These are phyloP conservation scores for Mentha longifolia DNA, from an alignment of 257 asterid genomes.

Conservation along the genomic window DNA sequence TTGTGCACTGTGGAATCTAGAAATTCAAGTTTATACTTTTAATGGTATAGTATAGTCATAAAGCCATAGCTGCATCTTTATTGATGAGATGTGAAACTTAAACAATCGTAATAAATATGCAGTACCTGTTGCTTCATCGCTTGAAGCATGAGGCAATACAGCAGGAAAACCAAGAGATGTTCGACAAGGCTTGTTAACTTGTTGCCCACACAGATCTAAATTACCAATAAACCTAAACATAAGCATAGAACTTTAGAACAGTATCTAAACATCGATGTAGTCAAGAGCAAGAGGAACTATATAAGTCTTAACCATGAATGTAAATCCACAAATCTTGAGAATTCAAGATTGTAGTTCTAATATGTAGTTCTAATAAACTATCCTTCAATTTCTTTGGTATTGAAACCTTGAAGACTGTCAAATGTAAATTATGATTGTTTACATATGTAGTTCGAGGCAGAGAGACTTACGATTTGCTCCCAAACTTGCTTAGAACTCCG, in stretches of 20 bases:
- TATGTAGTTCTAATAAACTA: neutral
- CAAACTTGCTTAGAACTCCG: slow-evolving; percentile 86
- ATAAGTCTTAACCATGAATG: too few species aligned
- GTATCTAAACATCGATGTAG: slow-evolving; percentile 6
- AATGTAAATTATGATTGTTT: neutral
- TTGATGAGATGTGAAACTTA: too few species aligned
- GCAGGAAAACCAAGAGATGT: slow-evolving; percentile 98
- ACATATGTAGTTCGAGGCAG: neutral
- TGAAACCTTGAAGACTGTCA: neutral
- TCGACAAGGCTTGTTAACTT: slow-evolving; percentile 86
- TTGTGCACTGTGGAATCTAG: slow-evolving; percentile 55
- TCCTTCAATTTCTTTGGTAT: neutral
- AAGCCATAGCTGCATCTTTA: neutral
- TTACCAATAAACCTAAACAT: slow-evolving; percentile 88
- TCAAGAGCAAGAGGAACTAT: neutral
- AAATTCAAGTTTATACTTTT: slow-evolving; percentile 11
- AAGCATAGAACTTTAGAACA: slow-evolving; percentile 48
- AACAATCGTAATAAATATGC: neutral
- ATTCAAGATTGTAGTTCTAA: too few species aligned
- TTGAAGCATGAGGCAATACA: slow-evolving; percentile 88
- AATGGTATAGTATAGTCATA: neutral
- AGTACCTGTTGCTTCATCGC: slow-evolving; percentile 80
- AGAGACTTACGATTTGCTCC: slow-evolving; percentile 73
- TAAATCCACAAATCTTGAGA: neutral
- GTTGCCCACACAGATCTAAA: slow-evolving; percentile 96